phyloP scores from a whole-genome alignment of 2,329 filamentous ascomycete species.

The Epichloe uncinata region DNA sequence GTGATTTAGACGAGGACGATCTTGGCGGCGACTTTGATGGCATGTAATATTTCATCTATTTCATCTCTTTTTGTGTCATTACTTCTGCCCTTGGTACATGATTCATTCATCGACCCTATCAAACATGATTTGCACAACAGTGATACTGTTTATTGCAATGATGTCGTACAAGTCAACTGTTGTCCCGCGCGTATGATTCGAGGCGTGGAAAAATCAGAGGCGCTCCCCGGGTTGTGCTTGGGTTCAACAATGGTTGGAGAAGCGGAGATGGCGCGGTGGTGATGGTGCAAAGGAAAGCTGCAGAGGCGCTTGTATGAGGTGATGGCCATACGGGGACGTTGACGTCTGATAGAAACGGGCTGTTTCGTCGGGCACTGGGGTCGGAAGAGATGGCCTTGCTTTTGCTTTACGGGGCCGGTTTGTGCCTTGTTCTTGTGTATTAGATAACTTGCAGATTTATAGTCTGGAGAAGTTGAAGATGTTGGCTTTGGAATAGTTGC shows the following conservation, averaged over 20 bases:
- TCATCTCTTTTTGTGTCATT: slow-evolving; percentile 5
- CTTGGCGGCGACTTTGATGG: slow-evolving; percentile 92
- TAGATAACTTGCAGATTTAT: slow-evolving; percentile 11
- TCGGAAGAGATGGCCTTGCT: neutral
- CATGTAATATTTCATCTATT: slow-evolving; percentile 45
- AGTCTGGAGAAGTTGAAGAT: neutral
- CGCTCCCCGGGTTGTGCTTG: neutral
- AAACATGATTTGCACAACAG: neutral
- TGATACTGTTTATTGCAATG: neutral
- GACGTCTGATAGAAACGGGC: neutral
- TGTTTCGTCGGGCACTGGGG: neutral
- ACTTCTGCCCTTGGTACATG: slow-evolving; percentile 6
- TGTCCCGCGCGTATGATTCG: neutral
- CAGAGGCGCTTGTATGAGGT: neutral
- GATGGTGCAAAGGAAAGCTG: neutral
- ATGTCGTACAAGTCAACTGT: neutral
- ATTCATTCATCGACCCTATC: neutral
- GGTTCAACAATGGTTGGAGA: neutral
- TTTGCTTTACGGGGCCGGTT: slow-evolving; percentile 1
- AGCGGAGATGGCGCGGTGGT: neutral
- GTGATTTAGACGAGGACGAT: slow-evolving; percentile 93
- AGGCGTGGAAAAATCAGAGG: neutral
- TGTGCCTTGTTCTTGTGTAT: slow-evolving; percentile 12
- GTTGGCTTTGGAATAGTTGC: too few species aligned
- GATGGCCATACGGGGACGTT: neutral